Conservation (phyloP, 768 basidiomycete genomes). For the Mycena indigotica region DNA sequence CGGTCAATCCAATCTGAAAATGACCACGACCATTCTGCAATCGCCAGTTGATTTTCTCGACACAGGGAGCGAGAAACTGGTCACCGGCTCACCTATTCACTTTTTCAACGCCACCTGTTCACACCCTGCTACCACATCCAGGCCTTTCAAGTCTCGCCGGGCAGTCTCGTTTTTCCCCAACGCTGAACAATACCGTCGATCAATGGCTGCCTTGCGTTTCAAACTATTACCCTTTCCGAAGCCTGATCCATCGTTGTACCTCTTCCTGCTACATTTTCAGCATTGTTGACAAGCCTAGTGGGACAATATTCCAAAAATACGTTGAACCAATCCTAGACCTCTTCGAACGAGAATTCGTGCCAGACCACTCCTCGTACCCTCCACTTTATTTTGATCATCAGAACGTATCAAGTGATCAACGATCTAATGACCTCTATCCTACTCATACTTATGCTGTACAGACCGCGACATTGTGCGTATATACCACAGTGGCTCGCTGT, state of each 20-base stretch:
- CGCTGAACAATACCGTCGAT: background rate
- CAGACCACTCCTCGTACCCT: background rate
- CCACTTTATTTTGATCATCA: background rate
- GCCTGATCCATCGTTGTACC: background rate
- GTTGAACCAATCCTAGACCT: background rate
- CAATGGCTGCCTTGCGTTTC: background rate
- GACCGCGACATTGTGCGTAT: background rate
- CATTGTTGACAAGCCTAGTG: background rate
- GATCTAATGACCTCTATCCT: too few relatives aligned
- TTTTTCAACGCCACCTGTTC: too few relatives aligned
- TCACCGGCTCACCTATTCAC: too few relatives aligned
- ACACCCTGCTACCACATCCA: too few relatives aligned
- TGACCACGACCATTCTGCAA: too few relatives aligned
- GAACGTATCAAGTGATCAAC: too few relatives aligned
- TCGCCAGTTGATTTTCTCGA: too few relatives aligned
- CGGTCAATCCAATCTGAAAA: too few relatives aligned
- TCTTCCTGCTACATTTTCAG: background rate
- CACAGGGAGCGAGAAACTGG: too few relatives aligned
- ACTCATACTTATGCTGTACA: background rate
- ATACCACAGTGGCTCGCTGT: background rate
- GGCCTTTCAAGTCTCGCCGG: too few relatives aligned
- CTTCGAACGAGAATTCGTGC: background rate
- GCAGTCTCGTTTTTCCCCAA: too few relatives aligned
- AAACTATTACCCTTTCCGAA: background rate
- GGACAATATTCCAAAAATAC: background rate